Conservation (phyloP, 371 early-diverging fungal genomes). For the Mortierella sp. region DNA sequence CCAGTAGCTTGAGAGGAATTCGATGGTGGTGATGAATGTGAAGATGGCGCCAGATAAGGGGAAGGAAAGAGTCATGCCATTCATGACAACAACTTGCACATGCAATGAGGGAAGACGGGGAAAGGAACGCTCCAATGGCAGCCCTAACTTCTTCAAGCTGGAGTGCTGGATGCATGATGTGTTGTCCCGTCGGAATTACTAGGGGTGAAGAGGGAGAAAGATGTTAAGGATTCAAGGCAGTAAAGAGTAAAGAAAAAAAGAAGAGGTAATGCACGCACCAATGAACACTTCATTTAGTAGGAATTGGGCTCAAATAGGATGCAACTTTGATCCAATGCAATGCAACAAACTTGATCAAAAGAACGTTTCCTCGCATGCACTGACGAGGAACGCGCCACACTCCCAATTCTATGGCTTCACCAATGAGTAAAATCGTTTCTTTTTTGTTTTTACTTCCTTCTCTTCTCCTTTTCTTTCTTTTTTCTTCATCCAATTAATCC, state of each 20-base stretch:
- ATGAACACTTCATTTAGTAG: too few relatives aligned
- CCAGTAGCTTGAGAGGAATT: not conserved
- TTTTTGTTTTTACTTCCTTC: not conserved
- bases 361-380: too few relatives aligned
- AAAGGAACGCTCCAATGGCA: not conserved
- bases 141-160: constrained; percentile 7
- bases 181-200: too few relatives aligned
- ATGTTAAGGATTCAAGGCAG: not conserved
- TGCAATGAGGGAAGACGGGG: not conserved
- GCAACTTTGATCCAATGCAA: too few relatives aligned
- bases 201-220: not conserved
- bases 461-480: not conserved
- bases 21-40: not conserved
- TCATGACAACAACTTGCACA: constrained; percentile 8
- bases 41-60: constrained; percentile 7
- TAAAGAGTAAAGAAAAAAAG: not conserved
- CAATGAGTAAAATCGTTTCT: too few relatives aligned
- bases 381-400: too few relatives aligned
- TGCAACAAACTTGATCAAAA: too few relatives aligned
- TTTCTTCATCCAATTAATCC: not conserved
- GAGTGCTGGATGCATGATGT: constrained; percentile 16
- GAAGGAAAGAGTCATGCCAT: constrained; percentile 13
- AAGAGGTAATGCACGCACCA: too few relatives aligned
- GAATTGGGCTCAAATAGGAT: not conserved
- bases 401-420: too few relatives aligned